Evolutionary conservation across 306 rosid genomes (phyloP).

Genomic region (Prunus dulcis): DNA sequence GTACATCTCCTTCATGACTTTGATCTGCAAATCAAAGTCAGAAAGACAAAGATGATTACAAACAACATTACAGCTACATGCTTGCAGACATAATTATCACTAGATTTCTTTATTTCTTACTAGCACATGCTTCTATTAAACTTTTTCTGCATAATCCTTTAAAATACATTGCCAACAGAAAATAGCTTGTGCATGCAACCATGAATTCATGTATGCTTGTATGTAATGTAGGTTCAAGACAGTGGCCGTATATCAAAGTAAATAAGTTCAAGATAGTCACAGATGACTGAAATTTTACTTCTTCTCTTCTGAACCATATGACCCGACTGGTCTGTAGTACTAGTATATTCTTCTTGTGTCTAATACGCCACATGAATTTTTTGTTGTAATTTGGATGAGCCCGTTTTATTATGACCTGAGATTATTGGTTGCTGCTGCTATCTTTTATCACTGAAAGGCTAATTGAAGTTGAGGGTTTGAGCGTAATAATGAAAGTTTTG

Average conservation of each 20-base stretch:
- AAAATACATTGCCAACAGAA: too few species aligned
- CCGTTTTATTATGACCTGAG: not conserved
- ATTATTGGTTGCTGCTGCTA: not conserved
- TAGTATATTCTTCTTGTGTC: not conserved
- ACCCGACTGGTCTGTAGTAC: not conserved
- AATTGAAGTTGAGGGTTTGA: not conserved
- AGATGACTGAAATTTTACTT: not conserved
- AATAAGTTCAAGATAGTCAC: not conserved
- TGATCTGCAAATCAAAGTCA: constrained; percentile 51
- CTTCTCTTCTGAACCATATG: not conserved
- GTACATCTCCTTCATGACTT: constrained; percentile 59
- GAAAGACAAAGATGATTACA: constrained; percentile 17
- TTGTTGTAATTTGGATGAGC: not conserved
- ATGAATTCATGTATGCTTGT: too few species aligned
- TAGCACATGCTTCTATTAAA: too few species aligned
- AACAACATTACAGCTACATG: not conserved
- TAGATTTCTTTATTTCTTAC: not conserved
- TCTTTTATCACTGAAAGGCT: not conserved
- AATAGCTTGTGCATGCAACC: too few species aligned
- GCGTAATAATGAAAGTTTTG: not conserved
- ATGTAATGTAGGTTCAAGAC: not conserved
- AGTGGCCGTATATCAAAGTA: not conserved
- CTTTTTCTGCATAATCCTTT: too few species aligned
- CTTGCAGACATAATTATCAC: not conserved
- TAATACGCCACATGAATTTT: not conserved